Conservation (phyloP, 2,329 filamentous ascomycete genomes). For the Penicillium nordicum region DNA sequence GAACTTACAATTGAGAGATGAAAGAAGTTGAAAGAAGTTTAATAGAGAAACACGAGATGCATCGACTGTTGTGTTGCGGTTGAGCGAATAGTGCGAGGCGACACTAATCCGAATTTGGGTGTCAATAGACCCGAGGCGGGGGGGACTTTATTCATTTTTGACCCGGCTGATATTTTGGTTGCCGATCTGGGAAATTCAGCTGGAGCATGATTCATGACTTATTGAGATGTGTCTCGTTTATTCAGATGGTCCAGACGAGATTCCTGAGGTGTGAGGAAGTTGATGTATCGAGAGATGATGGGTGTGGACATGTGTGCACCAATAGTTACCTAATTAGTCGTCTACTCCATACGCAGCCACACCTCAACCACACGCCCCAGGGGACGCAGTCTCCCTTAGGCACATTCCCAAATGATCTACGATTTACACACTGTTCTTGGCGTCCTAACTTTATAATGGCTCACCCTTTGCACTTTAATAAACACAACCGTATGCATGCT, state of each 20-base stretch:
- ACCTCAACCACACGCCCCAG: too few species aligned
- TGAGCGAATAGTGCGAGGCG: constrained; percentile 4
- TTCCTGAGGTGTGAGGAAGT: neutral
- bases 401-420: too few species aligned
- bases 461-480: too few species aligned
- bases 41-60: neutral
- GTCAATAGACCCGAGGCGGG: constrained; percentile 23
- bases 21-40: neutral
- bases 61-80: neutral
- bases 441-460: too few species aligned
- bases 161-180: neutral
- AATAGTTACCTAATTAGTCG: too few species aligned
- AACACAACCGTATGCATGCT: too few species aligned
- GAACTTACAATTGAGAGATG: neutral
- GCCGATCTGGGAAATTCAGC: neutral
- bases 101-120: constrained; percentile 18
- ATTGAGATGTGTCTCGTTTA: neutral
- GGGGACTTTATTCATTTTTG: constrained; percentile 7
- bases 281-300: neutral
- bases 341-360: too few species aligned
- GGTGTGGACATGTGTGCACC: too few species aligned
- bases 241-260: neutral
- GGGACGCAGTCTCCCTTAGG: too few species aligned
- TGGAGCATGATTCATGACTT: neutral
- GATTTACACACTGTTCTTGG: too few species aligned